Percentiles rank a stretch among this genome's conserved stretches.
These are phyloP conservation scores for Setaria viridis DNA, from an alignment of 202 grass and related monocot genomes.

Conservation along the genomic window DNA sequence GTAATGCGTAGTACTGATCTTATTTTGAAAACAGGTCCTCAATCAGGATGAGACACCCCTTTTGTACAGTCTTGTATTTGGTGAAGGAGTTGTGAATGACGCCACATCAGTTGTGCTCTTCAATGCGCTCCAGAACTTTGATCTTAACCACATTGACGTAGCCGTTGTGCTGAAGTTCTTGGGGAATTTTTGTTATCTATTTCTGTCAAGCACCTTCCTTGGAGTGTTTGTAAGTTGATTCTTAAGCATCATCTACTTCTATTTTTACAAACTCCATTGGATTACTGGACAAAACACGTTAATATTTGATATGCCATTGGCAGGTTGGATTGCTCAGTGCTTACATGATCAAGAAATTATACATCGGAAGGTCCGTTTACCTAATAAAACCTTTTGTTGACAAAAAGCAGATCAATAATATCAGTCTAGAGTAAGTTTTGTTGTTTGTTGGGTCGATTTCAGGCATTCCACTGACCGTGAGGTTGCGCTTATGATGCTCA, in stretches of 20 bases:
- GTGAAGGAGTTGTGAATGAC: slow-evolving; percentile 97
- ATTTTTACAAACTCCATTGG: background rate
- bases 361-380: slow-evolving; percentile 82
- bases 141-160: slow-evolving; percentile 65
- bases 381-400: background rate
- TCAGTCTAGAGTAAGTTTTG: background rate
- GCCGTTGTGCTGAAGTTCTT: slow-evolving; percentile 71
- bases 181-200: slow-evolving; percentile 78
- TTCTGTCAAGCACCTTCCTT: slow-evolving; percentile 87
- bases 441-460: slow-evolving; percentile 32
- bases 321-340: slow-evolving; percentile 94
- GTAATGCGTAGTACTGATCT: slow-evolving; percentile 4
- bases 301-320: slow-evolving; percentile 42
- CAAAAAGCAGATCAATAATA: background rate
- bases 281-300: slow-evolving; percentile 2
- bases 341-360: slow-evolving; percentile 93
- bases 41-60: slow-evolving; percentile 93
- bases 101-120: slow-evolving; percentile 97
- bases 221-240: slow-evolving; percentile 87
- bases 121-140: slow-evolving; percentile 91
- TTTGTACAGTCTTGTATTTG: slow-evolving; percentile 91
- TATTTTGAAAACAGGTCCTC: slow-evolving; percentile 68
- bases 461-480: slow-evolving; percentile 99
- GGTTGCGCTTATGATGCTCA: slow-evolving; percentile 95
- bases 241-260: background rate